These are phyloP conservation scores for Olyra latifolia DNA, from an alignment of 176 grass and related monocot species.

Conservation along the genomic window DNA sequence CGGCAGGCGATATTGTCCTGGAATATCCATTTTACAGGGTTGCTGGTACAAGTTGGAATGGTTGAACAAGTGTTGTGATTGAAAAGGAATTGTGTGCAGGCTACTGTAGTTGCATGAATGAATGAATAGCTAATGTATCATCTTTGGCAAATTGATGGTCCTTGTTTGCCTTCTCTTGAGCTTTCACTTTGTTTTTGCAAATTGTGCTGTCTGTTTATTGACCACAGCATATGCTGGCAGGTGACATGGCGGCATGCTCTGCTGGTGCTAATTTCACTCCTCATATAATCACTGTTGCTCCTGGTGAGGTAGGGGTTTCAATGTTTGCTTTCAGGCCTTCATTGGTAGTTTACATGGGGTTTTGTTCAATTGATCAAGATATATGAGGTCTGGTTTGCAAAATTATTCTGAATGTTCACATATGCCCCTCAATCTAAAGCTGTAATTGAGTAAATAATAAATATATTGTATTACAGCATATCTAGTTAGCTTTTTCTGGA, in stretches of 20 bases:
- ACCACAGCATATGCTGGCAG: constrained; percentile 26
- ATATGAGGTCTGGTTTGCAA: background rate
- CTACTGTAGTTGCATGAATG: background rate
- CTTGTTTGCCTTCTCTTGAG: background rate
- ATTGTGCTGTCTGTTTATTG: constrained; percentile 9
- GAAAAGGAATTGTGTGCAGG: background rate
- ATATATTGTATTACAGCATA: background rate
- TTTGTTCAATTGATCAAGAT: background rate
- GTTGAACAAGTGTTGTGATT: background rate
- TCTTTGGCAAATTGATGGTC: background rate
- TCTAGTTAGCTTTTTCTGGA: background rate
- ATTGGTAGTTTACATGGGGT: background rate
- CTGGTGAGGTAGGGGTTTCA: constrained; percentile 73
- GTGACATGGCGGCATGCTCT: constrained; percentile 72
- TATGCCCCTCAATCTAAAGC: background rate
- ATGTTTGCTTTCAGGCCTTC: background rate
- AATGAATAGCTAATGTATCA: background rate
- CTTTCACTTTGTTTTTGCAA: background rate
- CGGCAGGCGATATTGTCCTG: background rate
- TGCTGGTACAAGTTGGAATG: background rate
- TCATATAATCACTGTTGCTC: constrained; percentile 87
- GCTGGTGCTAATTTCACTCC: constrained; percentile 92
- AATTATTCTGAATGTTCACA: background rate
- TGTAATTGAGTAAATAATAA: background rate
- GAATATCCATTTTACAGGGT: background rate